Percentiles rank a stretch among this genome's conserved stretches.
Conservation (phyloP, 2,329 filamentous ascomycete genomes). For the Aspergillus awamori region DNA sequence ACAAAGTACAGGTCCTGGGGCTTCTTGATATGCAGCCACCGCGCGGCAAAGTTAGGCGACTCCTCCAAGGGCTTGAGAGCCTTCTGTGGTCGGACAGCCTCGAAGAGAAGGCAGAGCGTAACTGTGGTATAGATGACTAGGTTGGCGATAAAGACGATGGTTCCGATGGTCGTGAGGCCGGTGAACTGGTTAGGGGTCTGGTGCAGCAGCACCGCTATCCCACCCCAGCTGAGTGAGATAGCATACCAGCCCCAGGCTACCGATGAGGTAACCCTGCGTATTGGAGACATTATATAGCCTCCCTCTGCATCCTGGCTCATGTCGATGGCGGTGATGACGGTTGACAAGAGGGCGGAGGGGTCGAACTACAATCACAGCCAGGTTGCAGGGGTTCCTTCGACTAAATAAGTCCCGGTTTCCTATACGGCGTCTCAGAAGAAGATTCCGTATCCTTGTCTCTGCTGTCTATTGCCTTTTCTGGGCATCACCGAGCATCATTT, state of each 20-base stretch:
- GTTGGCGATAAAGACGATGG: conserved; percentile 67
- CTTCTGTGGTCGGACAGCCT: neutral
- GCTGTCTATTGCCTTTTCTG: too few species aligned
- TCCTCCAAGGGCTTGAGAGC: neutral
- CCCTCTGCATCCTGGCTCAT: neutral
- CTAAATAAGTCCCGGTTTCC: too few species aligned
- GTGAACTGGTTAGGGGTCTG: conserved; percentile 62
- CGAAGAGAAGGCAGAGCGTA: conserved; percentile 45
- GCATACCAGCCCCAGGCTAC: conserved; percentile 73
- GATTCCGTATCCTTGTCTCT: too few species aligned
- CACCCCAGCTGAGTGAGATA: conserved; percentile 72
- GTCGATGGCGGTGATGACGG: neutral
- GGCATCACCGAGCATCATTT: too few species aligned
- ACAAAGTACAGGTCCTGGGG: conserved; percentile 38
- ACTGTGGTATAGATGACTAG: conserved; percentile 63
- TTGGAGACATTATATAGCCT: neutral
- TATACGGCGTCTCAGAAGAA: too few species aligned
- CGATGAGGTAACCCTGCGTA: conserved; percentile 11
- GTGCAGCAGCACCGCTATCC: conserved; percentile 63
- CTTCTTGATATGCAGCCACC: conserved; percentile 2
- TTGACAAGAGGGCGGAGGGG: neutral
- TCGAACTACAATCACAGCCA: neutral
- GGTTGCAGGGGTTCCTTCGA: neutral
- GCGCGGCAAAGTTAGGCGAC: neutral
- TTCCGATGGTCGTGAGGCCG: conserved; percentile 64